These are phyloP conservation scores for Citrus cavaleriei DNA, from an alignment of 345 rosid species.

Conservation along the genomic window DNA sequence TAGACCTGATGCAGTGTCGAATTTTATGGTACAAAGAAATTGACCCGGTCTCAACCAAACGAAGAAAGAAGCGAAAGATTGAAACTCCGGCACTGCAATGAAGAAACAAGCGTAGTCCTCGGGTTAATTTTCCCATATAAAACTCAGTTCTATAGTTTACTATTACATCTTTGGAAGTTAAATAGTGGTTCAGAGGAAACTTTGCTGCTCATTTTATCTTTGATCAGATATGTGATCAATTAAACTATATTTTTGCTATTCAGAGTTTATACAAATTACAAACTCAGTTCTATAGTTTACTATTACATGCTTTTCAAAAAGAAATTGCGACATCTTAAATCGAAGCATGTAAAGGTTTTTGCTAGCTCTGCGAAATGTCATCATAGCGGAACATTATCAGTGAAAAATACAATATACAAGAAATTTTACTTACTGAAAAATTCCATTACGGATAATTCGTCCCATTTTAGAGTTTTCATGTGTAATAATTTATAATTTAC, in stretches of 20 bases:
- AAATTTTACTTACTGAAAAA: too few relatives aligned
- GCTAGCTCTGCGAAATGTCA: too few relatives aligned
- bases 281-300: too few relatives aligned
- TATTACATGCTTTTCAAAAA: background rate
- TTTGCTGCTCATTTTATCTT: background rate
- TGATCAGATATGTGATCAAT: background rate
- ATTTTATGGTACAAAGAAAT: conserved; percentile 9
- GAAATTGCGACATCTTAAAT: background rate
- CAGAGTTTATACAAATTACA: background rate
- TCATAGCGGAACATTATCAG: too few relatives aligned
- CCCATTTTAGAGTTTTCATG: background rate
- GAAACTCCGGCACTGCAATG: background rate
- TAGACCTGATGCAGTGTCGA: conserved; percentile 39
- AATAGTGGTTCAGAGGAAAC: background rate
- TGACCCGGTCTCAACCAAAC: background rate
- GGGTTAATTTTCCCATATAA: background rate
- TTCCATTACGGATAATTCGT: too few relatives aligned
- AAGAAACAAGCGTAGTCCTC: conserved; percentile 10
- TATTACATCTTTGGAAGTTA: background rate
- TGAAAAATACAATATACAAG: too few relatives aligned
- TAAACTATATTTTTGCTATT: background rate
- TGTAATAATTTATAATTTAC: too few relatives aligned
- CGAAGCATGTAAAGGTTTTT: background rate
- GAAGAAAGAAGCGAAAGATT: conserved; percentile 24
- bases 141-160: background rate